Conservation (phyloP, 495 filamentous ascomycete genomes). For the Aspergillus olivimuriae region DNA sequence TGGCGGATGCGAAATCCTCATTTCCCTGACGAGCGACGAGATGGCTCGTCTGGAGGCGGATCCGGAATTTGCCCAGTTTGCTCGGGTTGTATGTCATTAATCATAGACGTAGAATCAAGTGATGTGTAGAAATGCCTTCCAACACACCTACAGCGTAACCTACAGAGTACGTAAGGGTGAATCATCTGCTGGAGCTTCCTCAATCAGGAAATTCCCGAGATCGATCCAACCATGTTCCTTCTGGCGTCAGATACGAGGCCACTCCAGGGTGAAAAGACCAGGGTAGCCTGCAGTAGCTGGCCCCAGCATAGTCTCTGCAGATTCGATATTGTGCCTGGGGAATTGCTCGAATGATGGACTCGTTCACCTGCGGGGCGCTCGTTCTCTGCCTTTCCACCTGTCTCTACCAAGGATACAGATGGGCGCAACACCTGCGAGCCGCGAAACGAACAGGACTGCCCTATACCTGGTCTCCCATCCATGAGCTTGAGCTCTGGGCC, state of each 20-base stretch:
- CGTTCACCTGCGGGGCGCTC: background rate
- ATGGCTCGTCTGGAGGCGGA: background rate
- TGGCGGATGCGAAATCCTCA: background rate
- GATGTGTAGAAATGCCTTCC: too few relatives aligned
- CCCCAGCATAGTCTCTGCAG: too few relatives aligned
- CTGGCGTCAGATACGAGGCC: background rate
- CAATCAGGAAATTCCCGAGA: background rate
- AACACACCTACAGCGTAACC: too few relatives aligned
- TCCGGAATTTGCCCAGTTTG: background rate
- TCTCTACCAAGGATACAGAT: background rate
- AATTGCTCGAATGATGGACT: background rate
- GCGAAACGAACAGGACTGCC: background rate
- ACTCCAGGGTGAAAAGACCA: background rate
- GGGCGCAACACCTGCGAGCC: background rate
- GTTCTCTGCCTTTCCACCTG: background rate
- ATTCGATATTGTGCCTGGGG: too few relatives aligned
- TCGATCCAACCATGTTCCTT: background rate
- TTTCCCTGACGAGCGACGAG: background rate
- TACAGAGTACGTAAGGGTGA: too few relatives aligned
- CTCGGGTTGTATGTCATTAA: background rate
- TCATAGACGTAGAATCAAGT: background rate
- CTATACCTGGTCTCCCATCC: background rate
- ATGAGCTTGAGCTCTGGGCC: background rate
- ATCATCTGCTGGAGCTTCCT: background rate
- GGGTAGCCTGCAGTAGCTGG: background rate